Evolutionary conservation across 805 yeast genomes (phyloP).

Genomic region (Starmerella scarabaei): DNA sequence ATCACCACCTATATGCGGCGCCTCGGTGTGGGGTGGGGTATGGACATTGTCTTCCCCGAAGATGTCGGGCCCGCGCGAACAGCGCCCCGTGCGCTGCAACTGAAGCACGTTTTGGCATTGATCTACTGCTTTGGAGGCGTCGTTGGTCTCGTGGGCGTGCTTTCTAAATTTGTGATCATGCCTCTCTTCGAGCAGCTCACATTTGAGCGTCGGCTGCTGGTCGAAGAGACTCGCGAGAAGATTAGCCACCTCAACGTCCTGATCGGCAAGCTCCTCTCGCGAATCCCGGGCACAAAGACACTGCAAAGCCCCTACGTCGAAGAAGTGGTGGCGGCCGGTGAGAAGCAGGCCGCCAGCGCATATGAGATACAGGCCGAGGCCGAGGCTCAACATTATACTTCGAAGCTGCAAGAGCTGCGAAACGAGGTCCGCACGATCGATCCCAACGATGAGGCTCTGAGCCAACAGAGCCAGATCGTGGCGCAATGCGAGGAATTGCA

Average conservation of each 20-base stretch:
- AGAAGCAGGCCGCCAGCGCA: background rate
- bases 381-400: background rate
- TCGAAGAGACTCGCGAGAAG: conserved; percentile 21
- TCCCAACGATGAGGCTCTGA: conserved; percentile 3
- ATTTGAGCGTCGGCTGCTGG: conserved; percentile 24
- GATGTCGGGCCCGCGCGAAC: conserved; percentile 15
- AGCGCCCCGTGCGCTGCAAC: conserved; percentile 14
- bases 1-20: background rate
- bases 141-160: conserved; percentile 21
- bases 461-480: conserved; percentile 1
- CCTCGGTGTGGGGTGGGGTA: background rate
- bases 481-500: conserved; percentile 14
- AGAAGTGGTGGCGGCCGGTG: conserved; percentile 5
- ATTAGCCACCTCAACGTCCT: conserved; percentile 20
- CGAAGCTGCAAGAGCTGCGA: conserved; percentile 3
- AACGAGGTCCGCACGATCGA: conserved; percentile 1
- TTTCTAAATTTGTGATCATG: conserved; percentile 25
- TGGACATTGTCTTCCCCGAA: conserved; percentile 24
- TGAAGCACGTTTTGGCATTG: conserved; percentile 23
- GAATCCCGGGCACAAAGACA: conserved; percentile 17
- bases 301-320: conserved; percentile 19
- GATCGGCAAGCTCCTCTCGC: conserved; percentile 16
- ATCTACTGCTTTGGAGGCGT: conserved; percentile 27
- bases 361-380: background rate
- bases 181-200: conserved; percentile 27